Base-by-base conservation (phyloP, 139 green algal species). In the Pleodorina starrii region DNA sequence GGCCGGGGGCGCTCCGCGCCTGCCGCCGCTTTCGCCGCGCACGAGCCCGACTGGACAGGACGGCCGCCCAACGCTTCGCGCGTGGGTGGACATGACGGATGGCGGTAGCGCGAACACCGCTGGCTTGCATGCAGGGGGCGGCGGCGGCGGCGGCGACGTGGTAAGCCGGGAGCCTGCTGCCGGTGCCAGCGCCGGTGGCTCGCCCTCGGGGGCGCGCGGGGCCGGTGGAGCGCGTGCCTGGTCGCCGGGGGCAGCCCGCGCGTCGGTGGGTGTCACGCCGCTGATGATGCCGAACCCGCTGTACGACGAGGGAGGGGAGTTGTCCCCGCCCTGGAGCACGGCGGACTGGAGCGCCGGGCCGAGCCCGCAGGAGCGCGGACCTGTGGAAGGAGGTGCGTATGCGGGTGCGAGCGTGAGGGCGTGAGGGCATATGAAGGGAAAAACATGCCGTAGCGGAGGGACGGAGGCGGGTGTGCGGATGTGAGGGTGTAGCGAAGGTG, bases 251-350 rank as follows among this genome's bases (percentile, higher is more conserved):
- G 63, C 25, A 38, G 63, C 63, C 11, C 63, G 63, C 32, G 11
- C 68, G 68, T 10, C 36, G 68, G 35, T 25, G 68, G 35, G 35
- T 7, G 35, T 80, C 23, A 54, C 23, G 46, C 82, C 82, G 44
- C 66, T 79, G 0, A 46, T 88, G 82, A 5, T 42, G 82, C 44
- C 66, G 16, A 88, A 88, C 44, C 66, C 82, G 32, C 63, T 88
- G 32, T 88, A 32, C 25, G 68, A 78, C 17, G 32, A 44, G 21
- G 42, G 12, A 1, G 59, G 21, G 51, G 78, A 85, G 51, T 35
- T 19, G 36, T 84, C 76, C 25, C 76, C 76, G 1, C 48, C 76
- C 46, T 84, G 76, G 76, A 84, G 76, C 35, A 32, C 12, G 4
- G 76, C 48, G 0, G 76, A 84, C 1, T 69, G 42, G 38, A 42